phyloP scores from a whole-genome alignment of 148 eudicot species.

The Simmondsia chinensis region DNA sequence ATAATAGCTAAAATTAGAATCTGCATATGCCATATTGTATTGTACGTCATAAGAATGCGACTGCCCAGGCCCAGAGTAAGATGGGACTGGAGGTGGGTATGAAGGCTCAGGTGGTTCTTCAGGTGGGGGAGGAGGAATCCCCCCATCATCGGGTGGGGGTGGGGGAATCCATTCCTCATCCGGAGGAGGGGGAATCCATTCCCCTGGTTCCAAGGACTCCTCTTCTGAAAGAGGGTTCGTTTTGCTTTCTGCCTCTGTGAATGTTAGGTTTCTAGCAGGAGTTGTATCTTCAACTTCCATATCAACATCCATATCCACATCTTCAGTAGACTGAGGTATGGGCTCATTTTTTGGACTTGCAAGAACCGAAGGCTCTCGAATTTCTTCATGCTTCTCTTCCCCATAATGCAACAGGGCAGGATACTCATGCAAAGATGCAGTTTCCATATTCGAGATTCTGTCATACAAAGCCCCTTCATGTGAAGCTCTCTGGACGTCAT shows the following conservation, averaged over 20 bases:
- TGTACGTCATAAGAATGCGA: conserved; percentile 37
- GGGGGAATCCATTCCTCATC: conserved; percentile 87
- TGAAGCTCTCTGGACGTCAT: conserved; percentile 17
- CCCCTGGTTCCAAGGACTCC: conserved; percentile 17
- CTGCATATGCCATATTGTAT: conserved; percentile 36
- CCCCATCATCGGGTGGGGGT: conserved; percentile 88
- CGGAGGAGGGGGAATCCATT: conserved; percentile 63
- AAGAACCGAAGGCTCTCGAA: conserved; percentile 10
- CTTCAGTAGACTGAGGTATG: conserved; percentile 32
- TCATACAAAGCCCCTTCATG: conserved; percentile 11
- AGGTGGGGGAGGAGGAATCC: conserved; percentile 92
- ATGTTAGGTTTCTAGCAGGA: conserved; percentile 10
- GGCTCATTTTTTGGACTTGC: conserved; percentile 15
- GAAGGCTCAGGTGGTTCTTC: conserved; percentile 62
- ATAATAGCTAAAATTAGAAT: conserved; percentile 36
- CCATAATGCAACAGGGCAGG: conserved; percentile 3
- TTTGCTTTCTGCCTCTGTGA: conserved; percentile 7
- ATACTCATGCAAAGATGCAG: conserved; percentile 9
- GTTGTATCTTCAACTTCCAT: conserved; percentile 84
- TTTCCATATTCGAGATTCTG: conserved; percentile 7
- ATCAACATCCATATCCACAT: conserved; percentile 92
- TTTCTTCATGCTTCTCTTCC: conserved; percentile 19
- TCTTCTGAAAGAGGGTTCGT: conserved; percentile 12
- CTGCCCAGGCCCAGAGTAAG: conserved; percentile 34
- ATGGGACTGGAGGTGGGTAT: conserved; percentile 33